Base-by-base conservation (phyloP, 148 eudicot species). In the Heliamphora exappendiculata region DNA sequence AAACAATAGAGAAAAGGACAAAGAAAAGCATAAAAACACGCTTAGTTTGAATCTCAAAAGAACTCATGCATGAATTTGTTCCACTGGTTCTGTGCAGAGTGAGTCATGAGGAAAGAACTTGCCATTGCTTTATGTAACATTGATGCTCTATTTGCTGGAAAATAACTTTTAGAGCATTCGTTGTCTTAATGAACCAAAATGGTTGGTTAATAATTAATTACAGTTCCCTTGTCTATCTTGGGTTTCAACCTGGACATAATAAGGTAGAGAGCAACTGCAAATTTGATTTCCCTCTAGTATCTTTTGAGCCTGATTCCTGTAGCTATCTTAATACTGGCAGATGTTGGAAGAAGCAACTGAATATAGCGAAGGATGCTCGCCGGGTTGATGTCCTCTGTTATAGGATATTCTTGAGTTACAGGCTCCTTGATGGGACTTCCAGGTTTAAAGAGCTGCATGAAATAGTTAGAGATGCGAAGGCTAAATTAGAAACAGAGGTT, bases 271-370 rank as follows among this genome's bases (percentile, higher is more conserved):
- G 37, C 34, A 44, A 74, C 10, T 74, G 39, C 55, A 74, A 29
- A 16, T 59, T 22, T 29, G 33, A 39, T 37, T 73, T 74, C 77
- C 51, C 8, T 74, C 19, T 12, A 74, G 47, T 42, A 74, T 19
- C 28, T 59, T 74, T n/a, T 74, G 55, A 74, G 55, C 6, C 44
- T 50, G 72, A 51, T 22, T 29, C 55, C 34, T 70, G 45, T 73
- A 22, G 53, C 1, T 70, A 59, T 64, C 55, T 71, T 26, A 55
- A 68, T 29, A 36, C 74, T 83, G 69, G 69, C 89, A 95, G 97
- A 75, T 89, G 84, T 83, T 95, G 91, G 96, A 95, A 87, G 88
- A 92, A 92, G 87, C 98, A 95, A 82, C 80, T 95, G 81, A 78
- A 47, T 73, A 78, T 87, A 76, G 97, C 97, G 39, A 91, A 85